Evolutionary conservation across 352 stramenopile species (phyloP), one percentile per base, ranked within the genome.

Genomic region (Globisporangium iwayamae): DNA sequence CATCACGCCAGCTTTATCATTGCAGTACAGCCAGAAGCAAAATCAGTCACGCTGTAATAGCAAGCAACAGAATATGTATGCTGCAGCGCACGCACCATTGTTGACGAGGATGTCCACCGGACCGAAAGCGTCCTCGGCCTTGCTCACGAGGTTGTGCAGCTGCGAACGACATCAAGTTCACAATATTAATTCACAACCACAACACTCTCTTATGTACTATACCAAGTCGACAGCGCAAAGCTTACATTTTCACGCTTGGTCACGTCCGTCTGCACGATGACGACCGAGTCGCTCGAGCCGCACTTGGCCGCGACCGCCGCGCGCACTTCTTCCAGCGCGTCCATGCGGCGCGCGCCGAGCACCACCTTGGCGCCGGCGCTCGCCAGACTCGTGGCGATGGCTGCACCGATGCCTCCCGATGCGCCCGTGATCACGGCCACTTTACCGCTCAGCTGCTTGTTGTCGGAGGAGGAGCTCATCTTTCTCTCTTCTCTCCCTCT

Each of bases 61-160:
- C 25, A 50, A 38, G 39, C 28, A 47, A 13, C 48, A 30, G 13
- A 14, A n/a, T 61, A 41, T 8, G 9, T 16, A 36, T 34, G 14
- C 4, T 30, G 32, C 14, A 48, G 8, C 25, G 2, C 20, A 25
- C 48, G 45, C 34, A 87, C 79, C 81, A 55, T 96, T 96, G 75
- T 96, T 97, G 20, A 98, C 82, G 46, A 98, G 75, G 56, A 96
- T 96, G 63, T 97, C 87, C 22, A 97, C 73, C 5, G 78, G 70
- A 6, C 84, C 85, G 41, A 96, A 87, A 7, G 48, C 57, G 25
- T 81, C 72, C 53, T 87, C 85, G 25, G 83, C 81, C 63, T 71
- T 78, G 20, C 64, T 60, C 30, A 93, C 83, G 2, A 94, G 75
- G 20, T 69, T 72, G 51, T 91, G 77, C 43, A 94, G 39, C 73